phyloP scores from a whole-genome alignment of 176 grass and related monocot species.

The Eragrostis curvula region DNA sequence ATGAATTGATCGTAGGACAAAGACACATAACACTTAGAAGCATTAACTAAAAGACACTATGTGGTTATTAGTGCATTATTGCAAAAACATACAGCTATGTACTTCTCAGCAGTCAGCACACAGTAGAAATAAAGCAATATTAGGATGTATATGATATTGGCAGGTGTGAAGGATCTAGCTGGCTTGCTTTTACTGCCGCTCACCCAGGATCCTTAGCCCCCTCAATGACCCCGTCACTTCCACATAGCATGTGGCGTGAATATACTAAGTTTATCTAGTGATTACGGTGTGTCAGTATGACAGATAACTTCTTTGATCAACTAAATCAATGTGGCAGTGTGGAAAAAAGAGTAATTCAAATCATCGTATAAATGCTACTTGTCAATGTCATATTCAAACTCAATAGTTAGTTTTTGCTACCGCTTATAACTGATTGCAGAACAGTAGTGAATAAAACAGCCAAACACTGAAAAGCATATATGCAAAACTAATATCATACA shows the following conservation, averaged over 20 bases:
- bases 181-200: too few relatives aligned
- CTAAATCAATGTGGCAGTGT: too few relatives aligned
- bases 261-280: too few relatives aligned
- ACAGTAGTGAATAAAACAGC: background rate
- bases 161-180: too few relatives aligned
- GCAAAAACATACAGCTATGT: background rate
- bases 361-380: background rate
- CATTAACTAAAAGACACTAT: background rate
- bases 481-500: background rate
- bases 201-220: too few relatives aligned
- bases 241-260: too few relatives aligned
- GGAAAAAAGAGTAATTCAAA: background rate
- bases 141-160: background rate
- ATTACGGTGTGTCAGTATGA: too few relatives aligned
- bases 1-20: background rate
- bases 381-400: background rate
- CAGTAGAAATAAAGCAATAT: background rate
- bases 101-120: background rate
- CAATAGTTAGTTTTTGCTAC: background rate
- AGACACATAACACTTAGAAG: background rate
- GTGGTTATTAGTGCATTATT: background rate
- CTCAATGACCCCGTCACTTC: too few relatives aligned
- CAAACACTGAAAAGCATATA: constrained; percentile 13
- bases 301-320: background rate
- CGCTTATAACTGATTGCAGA: background rate